Evolutionary conservation across 495 filamentous ascomycete species (phyloP), one percentile per base, ranked within the genome.

Genomic region (Penicillium ochrochloron): DNA sequence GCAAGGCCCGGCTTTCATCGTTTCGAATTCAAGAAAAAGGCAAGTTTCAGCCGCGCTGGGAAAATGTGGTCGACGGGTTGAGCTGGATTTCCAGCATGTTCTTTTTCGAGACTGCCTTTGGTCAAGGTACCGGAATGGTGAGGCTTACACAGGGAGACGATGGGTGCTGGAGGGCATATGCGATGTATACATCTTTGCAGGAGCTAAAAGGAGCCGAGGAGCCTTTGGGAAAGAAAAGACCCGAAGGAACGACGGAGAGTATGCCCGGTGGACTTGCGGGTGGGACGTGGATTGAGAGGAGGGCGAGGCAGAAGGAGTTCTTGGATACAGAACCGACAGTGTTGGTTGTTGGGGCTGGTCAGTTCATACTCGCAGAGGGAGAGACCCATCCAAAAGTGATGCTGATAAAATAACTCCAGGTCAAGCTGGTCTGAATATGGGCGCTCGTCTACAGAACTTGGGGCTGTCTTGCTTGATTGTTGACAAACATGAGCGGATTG

Each of bases 401-500:
- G 0, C n/a, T 34, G 17, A 59, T 14, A 1, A 23, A 10, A 41
- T 59, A 60, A 62, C 29, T 35, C 5, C 3, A 76, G 81, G 81
- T 6, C 82, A 84, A 63, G 74, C 81, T 25, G 81, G 82, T 14
- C 78, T 94, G 25, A 88, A 88, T 3, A 80, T 85, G 33, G 83
- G 83, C 31, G 90, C 91, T 37, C 84, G 91, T 11, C 80, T 93
- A 25, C 87, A 92, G 68, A 86, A 88, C 72, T 79, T 94, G 11
- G 79, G 83, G n/a, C 76, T 94, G 1, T 74, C 84, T 5, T 75
- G 84, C 7, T 78, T 94, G 25, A 80, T 90, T 21, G 82, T 93
- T 52, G 91, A 94, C 66, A 79, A 77, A 48, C 87, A 89, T 65
- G 81, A 84, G 35, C 73, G 85, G 1, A 76, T 93, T 8, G 91